Percentiles rank a stretch among this genome's conserved stretches.
Conservation (phyloP, 2,329 filamentous ascomycete genomes). For the Cytospora piceae region DNA sequence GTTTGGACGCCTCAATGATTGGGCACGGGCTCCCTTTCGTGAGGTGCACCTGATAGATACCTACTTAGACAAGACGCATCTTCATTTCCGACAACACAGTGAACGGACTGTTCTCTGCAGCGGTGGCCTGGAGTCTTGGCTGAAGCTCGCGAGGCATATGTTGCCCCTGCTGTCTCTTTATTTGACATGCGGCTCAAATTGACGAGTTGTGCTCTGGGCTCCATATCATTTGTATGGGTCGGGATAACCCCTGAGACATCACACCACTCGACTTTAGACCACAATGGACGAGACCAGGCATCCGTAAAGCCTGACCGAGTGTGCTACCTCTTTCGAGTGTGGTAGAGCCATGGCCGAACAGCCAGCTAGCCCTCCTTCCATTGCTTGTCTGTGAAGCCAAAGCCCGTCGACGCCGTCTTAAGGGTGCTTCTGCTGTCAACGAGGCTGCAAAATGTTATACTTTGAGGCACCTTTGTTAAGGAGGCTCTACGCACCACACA, state of each 20-base stretch:
- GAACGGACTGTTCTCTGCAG: background rate
- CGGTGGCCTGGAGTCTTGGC: background rate
- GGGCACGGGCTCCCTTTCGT: constrained; percentile 5
- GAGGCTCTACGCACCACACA: background rate
- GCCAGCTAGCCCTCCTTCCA: background rate
- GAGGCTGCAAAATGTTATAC: background rate
- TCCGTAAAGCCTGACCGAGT: background rate
- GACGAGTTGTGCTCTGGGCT: background rate
- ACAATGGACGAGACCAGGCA: background rate
- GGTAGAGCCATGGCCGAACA: background rate
- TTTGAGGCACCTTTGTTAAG: background rate
- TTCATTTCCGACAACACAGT: constrained; percentile 1
- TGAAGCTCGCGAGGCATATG: constrained; percentile 1
- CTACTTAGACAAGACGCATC: constrained; percentile 4
- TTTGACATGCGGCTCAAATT: background rate
- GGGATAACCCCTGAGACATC: constrained; percentile 2
- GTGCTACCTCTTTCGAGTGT: background rate
- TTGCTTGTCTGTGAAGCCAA: background rate
- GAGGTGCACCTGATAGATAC: constrained; percentile 1
- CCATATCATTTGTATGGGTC: background rate
- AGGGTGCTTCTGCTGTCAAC: background rate
- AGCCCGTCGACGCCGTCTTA: background rate
- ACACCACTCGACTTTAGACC: background rate
- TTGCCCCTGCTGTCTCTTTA: background rate
- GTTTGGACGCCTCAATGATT: background rate